Conservation (phyloP, 2,329 filamentous ascomycete species). For the Stagonosporopsis cucurbitacearum region DNA sequence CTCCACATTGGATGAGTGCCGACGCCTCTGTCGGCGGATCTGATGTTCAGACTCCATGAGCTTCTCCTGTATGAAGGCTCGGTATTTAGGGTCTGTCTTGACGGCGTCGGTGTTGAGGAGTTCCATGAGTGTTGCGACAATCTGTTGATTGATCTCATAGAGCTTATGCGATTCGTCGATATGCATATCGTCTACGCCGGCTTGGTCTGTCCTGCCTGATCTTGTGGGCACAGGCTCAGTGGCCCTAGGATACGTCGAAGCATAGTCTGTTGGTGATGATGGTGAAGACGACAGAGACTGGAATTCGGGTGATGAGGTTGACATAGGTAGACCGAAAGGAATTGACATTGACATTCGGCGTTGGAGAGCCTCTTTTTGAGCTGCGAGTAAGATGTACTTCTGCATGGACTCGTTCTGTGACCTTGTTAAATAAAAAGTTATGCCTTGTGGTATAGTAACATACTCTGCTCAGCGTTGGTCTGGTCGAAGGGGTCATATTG, state of each 20-base stretch:
- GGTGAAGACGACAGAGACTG: constrained; percentile 46
- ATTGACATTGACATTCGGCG: constrained; percentile 49
- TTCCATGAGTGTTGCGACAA: constrained; percentile 62
- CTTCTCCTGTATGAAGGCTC: constrained; percentile 59
- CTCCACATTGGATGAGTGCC: constrained; percentile 45
- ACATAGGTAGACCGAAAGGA: constrained; percentile 42
- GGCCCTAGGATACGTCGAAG: constrained; percentile 30
- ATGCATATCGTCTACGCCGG: constrained; percentile 42
- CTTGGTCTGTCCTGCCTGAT: constrained; percentile 21
- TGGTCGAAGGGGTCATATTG: constrained; percentile 29
- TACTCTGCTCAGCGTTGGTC: constrained; percentile 33
- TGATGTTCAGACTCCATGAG: constrained; percentile 63
- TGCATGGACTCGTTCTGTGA: constrained; percentile 43
- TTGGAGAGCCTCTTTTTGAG: constrained; percentile 50
- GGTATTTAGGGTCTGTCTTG: constrained; percentile 52
- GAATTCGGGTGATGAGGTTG: constrained; percentile 45
- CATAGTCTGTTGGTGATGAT: constrained; percentile 30
- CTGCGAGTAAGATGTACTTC: constrained; percentile 50
- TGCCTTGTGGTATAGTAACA: constrained; percentile 6
- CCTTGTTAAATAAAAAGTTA: constrained; percentile 21
- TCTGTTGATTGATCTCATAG: constrained; percentile 59
- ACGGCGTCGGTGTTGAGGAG: constrained; percentile 61
- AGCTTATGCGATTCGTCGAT: constrained; percentile 54
- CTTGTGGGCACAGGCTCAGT: constrained; percentile 35
- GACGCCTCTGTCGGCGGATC: constrained; percentile 52